Conservation (phyloP, 768 basidiomycete species). For the Lactifluus hygrophoroides region DNA sequence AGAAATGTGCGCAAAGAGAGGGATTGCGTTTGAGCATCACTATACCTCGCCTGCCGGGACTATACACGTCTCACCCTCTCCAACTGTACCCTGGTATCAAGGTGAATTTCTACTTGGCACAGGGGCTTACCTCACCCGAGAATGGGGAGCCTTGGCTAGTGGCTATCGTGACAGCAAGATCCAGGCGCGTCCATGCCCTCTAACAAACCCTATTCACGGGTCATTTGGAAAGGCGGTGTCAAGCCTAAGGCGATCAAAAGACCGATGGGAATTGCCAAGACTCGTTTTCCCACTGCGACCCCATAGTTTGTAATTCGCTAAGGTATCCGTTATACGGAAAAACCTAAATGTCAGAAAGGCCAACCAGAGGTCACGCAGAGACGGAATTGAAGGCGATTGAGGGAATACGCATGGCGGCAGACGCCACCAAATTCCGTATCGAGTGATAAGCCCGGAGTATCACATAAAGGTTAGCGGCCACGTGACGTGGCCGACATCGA, state of each 20-base stretch:
- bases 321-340: background rate
- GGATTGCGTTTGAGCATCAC: background rate
- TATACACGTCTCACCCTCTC: background rate
- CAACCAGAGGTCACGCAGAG: background rate
- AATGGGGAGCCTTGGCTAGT: background rate
- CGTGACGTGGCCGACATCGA: background rate
- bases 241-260: background rate
- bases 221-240: background rate
- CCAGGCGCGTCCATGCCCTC: background rate
- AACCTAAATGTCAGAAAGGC: background rate
- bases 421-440: background rate
- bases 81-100: background rate
- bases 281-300: background rate
- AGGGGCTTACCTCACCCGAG: background rate
- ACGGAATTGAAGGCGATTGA: background rate
- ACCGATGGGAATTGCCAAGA: background rate
- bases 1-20: background rate
- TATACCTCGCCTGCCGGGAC: background rate
- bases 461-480: background rate
- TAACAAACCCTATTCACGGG: background rate
- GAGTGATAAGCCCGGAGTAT: background rate
- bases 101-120: background rate
- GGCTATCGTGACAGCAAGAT: background rate
- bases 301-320: background rate
- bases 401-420: background rate